A percentile compares a stretch with the other conserved stretches of the same genome.
Conservation (phyloP, 768 basidiomycete species). For the Kwoniella heveanensis region DNA sequence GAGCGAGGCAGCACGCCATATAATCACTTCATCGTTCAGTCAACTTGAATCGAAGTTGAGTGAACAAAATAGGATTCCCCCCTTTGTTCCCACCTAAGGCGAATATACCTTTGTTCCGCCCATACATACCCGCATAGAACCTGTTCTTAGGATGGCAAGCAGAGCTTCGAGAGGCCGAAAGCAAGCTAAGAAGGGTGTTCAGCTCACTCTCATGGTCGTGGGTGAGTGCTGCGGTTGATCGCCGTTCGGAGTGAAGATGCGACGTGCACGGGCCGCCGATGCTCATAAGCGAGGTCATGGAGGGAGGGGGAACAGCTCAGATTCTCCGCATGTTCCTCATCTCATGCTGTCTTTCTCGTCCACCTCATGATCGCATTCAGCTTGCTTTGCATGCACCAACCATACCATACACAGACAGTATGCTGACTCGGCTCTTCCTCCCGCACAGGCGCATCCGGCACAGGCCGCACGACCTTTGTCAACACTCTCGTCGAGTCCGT, state of each 20-base stretch:
- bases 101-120: conserved; percentile 6
- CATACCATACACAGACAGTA: too few species aligned
- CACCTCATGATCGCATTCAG: too few species aligned
- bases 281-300: too few species aligned
- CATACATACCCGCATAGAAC: conserved; percentile 3
- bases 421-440: too few species aligned
- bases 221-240: conserved; percentile 63
- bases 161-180: conserved; percentile 60
- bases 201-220: conserved; percentile 97
- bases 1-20: too few species aligned
- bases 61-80: neutral
- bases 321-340: too few species aligned
- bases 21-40: too few species aligned
- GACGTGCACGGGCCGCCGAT: neutral
- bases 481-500: conserved; percentile 98
- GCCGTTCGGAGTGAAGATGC: too few species aligned
- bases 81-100: neutral
- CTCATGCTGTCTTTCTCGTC: too few species aligned
- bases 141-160: conserved; percentile 39
- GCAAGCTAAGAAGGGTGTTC: conserved; percentile 93
- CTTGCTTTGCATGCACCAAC: too few species aligned
- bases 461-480: conserved; percentile 96
- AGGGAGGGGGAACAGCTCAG: too few species aligned
- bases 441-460: conserved; percentile 84
- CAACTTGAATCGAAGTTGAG: neutral